phyloP scores from a whole-genome alignment of 108 stramenopile genomes.

The Craspedostauros australis region DNA sequence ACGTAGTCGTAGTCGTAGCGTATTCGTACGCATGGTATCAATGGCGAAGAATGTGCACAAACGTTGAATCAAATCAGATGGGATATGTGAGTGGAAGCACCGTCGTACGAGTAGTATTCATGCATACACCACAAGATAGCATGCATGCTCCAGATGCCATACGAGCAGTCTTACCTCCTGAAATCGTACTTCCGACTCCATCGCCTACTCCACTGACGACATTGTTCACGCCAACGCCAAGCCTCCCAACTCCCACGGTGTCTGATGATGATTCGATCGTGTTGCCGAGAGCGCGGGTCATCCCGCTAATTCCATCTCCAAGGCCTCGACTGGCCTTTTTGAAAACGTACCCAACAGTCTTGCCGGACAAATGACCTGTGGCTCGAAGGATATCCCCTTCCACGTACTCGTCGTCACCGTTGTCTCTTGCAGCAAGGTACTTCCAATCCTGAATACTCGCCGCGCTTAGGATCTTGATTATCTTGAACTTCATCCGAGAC shows the following conservation, averaged over 20 bases:
- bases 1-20: too few species aligned
- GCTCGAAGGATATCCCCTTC: conserved; percentile 83
- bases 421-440: conserved; percentile 65
- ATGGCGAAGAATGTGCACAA: too few species aligned
- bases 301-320: conserved; percentile 51
- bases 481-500: conserved; percentile 70
- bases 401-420: conserved; percentile 73
- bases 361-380: conserved; percentile 77
- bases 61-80: too few species aligned
- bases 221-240: conserved; percentile 83
- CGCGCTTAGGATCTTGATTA: conserved; percentile 65
- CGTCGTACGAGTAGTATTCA: neutral
- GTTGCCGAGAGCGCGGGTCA: conserved; percentile 54
- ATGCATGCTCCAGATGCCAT: too few species aligned
- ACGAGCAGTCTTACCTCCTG: conserved; percentile 45
- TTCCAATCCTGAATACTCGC: conserved; percentile 87
- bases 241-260: conserved; percentile 60
- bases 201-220: conserved; percentile 80
- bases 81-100: neutral
- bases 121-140: neutral
- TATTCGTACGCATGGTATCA: too few species aligned
- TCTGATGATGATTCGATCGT: conserved; percentile 66
- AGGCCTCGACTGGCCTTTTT: conserved; percentile 61
- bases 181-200: conserved; percentile 68
- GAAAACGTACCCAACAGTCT: conserved; percentile 57